A percentile compares a stretch with the other conserved stretches of the same genome.
Evolutionary conservation across 2,329 filamentous ascomycete species (phyloP).

Genomic region (Pseudogymnoascus sp.): DNA sequence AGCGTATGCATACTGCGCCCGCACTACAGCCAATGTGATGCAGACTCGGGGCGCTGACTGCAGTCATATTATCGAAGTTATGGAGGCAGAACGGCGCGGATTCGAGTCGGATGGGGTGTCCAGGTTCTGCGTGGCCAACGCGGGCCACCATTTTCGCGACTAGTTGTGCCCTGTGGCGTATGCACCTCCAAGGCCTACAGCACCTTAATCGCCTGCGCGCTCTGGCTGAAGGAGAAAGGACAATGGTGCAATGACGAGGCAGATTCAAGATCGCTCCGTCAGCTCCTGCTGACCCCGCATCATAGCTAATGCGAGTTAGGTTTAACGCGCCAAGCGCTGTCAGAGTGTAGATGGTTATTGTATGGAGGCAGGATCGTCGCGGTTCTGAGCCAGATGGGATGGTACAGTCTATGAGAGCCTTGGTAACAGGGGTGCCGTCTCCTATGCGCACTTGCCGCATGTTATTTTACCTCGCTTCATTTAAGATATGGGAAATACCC

Average conservation of each 20-base stretch:
- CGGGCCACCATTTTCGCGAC: too few relatives aligned
- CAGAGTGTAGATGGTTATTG: not conserved
- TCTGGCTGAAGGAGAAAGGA: not conserved
- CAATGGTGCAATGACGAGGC: not conserved
- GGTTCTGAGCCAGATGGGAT: not conserved
- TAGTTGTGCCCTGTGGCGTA: too few relatives aligned
- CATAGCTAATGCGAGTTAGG: not conserved
- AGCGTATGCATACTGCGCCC: conserved; percentile 15
- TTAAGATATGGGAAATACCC: too few relatives aligned
- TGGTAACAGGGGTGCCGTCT: too few relatives aligned
- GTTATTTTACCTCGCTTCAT: too few relatives aligned
- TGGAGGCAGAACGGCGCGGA: too few relatives aligned
- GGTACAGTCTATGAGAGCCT: not conserved
- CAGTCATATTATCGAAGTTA: not conserved
- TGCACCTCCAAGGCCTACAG: too few relatives aligned
- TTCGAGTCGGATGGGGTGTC: too few relatives aligned
- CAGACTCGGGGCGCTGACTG: not conserved
- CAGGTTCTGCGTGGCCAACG: not conserved
- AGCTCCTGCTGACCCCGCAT: not conserved
- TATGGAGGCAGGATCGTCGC: not conserved
- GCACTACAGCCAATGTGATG: not conserved
- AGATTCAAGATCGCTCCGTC: not conserved
- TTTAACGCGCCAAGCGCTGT: not conserved
- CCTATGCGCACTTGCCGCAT: too few relatives aligned
- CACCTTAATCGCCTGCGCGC: too few relatives aligned